Evolutionary conservation across 2,329 filamentous ascomycete genomes (phyloP).

Genomic region (Aspergillus costaricaensis): DNA sequence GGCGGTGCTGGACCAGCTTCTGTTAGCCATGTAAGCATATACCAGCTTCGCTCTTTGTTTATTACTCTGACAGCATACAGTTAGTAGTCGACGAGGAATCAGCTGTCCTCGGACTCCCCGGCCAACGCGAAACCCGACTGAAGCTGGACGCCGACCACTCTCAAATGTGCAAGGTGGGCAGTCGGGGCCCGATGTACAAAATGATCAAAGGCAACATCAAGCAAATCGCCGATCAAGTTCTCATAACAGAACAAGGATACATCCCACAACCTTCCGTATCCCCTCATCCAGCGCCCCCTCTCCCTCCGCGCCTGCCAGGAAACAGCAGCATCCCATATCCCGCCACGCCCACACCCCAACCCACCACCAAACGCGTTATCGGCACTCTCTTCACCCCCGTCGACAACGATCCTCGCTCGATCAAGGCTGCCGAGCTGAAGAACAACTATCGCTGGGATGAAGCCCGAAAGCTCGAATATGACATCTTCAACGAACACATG

Average conservation of each 20-base stretch:
- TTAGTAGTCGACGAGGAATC: conserved; percentile 40
- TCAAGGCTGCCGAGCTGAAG: conserved; percentile 30
- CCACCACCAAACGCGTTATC: conserved; percentile 15
- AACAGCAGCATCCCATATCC: conserved; percentile 33
- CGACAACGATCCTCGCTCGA: conserved; percentile 32
- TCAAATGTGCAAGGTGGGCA: conserved; percentile 37
- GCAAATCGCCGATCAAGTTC: conserved; percentile 33
- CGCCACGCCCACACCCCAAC: conserved; percentile 15
- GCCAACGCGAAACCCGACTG: conserved; percentile 37
- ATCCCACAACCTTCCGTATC: conserved; percentile 26
- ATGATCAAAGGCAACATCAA: conserved; percentile 38
- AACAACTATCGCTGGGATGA: conserved; percentile 33
- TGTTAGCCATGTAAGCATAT: conserved; percentile 29
- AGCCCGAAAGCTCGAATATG: conserved; percentile 30
- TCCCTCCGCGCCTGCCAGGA: conserved; percentile 31
- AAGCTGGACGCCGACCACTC: conserved; percentile 40
- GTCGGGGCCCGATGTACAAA: conserved; percentile 33
- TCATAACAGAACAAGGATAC: conserved; percentile 33
- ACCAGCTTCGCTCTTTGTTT: too few relatives aligned
- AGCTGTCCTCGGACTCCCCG: conserved; percentile 36
- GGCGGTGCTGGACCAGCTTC: conserved; percentile 33
- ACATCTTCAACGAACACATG: conserved; percentile 34
- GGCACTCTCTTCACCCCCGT: conserved; percentile 23
- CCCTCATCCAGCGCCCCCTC: conserved; percentile 23
- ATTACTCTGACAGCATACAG: conserved; percentile 14